Evolutionary conservation across 1,139 yeast genomes (phyloP), one percentile per base, ranked within the genome.

Genomic region (Candida albicans): DNA sequence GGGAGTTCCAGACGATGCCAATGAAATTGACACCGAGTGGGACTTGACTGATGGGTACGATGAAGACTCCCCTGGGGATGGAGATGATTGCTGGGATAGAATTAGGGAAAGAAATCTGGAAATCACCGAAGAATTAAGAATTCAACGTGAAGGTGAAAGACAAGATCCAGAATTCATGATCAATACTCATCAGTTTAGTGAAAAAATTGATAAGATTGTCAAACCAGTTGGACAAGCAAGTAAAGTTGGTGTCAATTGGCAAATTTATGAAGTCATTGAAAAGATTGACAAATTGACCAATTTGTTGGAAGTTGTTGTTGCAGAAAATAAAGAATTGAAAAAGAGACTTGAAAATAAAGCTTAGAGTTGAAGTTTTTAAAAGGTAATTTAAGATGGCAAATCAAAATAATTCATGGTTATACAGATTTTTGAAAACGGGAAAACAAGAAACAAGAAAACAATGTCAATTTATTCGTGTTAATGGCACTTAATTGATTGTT

Each of bases 21-120:
- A 87, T 59, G 95, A 87, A 56, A 58, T 70, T 31, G 89, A 89
- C 54, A 76, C 84, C 13, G 91, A 85, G 57, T 88, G 96, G 95
- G 88, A 85, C 53, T 69, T 88, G 53, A 77, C 85, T 8, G 96
- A 88, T 61, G 96, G 96, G 0, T 88, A 74, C 56, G 77, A 75
- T 40, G 70, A 59, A 29, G 68, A 61, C 15, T 74, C 71, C 8
- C 76, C 65, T 65, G 24, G 34, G 15, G 50, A 47, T 13, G 45
- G 37, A 8, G 68, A 61, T 15, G 12, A 22, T 29, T 37, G 30
- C n/a, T 15, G 27, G 36, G 72, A 60, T 52, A 73, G 61, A 28
- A 76, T 64, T 46, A 71, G 62, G 48, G 72, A 62, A 56, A 64
- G 70, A 52, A 70, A 62, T 53, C 54, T 52, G 42, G 73, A 73